Base-by-base conservation (phyloP, 2,329 filamentous ascomycete genomes). In the Pseudogymnoascus verrucosus region DNA sequence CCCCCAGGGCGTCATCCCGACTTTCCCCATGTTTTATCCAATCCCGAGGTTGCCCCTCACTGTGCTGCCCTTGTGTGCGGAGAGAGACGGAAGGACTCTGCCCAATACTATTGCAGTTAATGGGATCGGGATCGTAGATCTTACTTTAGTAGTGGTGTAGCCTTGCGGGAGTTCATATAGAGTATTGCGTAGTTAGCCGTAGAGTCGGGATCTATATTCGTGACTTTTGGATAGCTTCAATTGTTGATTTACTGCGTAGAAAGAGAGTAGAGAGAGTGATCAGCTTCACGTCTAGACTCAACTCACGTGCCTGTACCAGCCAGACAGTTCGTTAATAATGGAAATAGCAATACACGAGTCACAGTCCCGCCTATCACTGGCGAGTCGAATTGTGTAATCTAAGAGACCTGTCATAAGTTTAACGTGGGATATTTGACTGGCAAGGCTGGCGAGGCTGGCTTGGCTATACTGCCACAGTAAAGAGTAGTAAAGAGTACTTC, bases 71-170 rank as follows among this genome's bases (percentile, higher is more conserved):
- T 51, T 21, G 8, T n/a, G 23, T 51, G 21, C 44, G 44, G 44
- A 51, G 44, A 51, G 44, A 51, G 44, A 51, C 44, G 44, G 44
- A 51, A 51, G 44, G 44, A 8, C 12, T 5, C 44, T 51, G 44
- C 44, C 44, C 44, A 51, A 51, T 47, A 47, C 42, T 47, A 47
- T 51, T 51, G 44, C 21, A 51, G 44, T 51, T 51, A 51, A 51
- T 51, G 21, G 44, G 44, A 51, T 51, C 44, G 44, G 44, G 44
- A 28, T 51, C 21, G 44, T 51, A 51, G 44, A 51, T 51, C 44
- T 26, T 51, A 51, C 44, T 28, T 26, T 51, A 44, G 44, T 51
- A 51, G 44, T 26, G 12, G 42, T 51, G 21, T 51, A 51, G 42
- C 42, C 42, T 51, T 51, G 42, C 21, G 42, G 42, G 42, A 26